Base-by-base conservation (phyloP, 139 green algal species). In the Tetradesmus obliquus region DNA sequence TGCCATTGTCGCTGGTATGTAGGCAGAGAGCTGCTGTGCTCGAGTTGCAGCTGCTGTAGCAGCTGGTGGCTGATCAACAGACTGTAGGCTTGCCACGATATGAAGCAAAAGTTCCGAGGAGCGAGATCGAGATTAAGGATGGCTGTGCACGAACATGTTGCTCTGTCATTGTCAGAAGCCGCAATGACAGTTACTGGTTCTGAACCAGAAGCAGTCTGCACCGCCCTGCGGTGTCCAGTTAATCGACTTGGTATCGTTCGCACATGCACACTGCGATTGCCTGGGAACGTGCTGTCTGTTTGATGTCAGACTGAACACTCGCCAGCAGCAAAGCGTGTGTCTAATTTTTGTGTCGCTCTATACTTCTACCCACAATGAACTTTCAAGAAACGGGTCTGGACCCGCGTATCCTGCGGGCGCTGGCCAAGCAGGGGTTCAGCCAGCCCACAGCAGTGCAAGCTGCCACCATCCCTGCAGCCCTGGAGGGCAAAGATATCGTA, bases 401-500 rank as follows among this genome's bases (percentile, higher is more conserved):
- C 90, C 95, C 94, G 8, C 94, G 95, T 32, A 94, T 99, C n/a
- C 86, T 98, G 55, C 92, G 95, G 2, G 95, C 95, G 0, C 54
- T 99, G 32, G 69, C 86, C 58, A 98, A 98, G 92, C 94, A 93
- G 20, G 95, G 94, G 54, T 95, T 97, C 15, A 87, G 69, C 10
- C 93, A 91, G 32, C 95, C 96, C 2, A 98, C 96, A 1, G 92
- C 91, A 19, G 97, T 98, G 32, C 97, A 99, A 74, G 90, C 92
- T 1, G 93, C 89, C 10, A 95, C 91, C 82, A 97, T 99, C 32
- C 96, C 96, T 9, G 87, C 92, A 57, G 96, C 96, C 1, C 87
- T 99, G 19, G 95, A 97, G 84, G 97, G 97, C 58, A 97, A 96
- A 22, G 97, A 99, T 86, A 90, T 99, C 0, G 93, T 98, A 17